phyloP scores from a whole-genome alignment of 73 alveolate species.

The Paramecium bursaria region DNA sequence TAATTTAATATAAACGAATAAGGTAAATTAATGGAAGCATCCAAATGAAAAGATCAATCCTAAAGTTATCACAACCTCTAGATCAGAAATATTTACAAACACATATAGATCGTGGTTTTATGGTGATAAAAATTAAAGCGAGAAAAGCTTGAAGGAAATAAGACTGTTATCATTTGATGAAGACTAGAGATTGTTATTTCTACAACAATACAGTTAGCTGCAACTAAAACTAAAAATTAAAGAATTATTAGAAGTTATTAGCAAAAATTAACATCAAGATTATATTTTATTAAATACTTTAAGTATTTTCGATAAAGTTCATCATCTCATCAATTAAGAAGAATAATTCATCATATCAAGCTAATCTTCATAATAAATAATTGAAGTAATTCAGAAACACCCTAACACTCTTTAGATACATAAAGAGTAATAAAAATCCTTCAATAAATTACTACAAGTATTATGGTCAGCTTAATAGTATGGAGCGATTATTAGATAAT shows the following conservation, averaged over 20 bases:
- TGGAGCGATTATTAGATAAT: background rate
- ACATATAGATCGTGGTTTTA: conserved; percentile 8
- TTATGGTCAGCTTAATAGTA: conserved; percentile 21
- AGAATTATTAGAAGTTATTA: background rate
- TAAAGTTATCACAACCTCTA: conserved; percentile 19
- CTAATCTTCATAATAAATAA: no score
- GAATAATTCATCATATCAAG: no score
- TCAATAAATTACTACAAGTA: background rate
- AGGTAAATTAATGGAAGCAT: background rate
- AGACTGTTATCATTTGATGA: conserved; percentile 21
- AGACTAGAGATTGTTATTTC: background rate
- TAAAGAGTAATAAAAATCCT: background rate
- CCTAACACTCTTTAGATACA: no score
- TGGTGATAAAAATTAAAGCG: background rate
- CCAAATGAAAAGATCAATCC: background rate
- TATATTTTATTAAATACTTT: background rate
- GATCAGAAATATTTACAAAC: conserved; percentile 13
- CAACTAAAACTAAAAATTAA: background rate
- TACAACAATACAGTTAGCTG: background rate
- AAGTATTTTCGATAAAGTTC: background rate
- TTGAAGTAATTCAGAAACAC: background rate
- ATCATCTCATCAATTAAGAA: background rate
- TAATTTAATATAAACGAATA: background rate
- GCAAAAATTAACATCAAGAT: background rate
- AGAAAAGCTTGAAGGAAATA: conserved; percentile 4